Evolutionary conservation across 2,329 filamentous ascomycete species (phyloP), one percentile per base, ranked within the genome.

Genomic region (Alternaria infectoria): DNA sequence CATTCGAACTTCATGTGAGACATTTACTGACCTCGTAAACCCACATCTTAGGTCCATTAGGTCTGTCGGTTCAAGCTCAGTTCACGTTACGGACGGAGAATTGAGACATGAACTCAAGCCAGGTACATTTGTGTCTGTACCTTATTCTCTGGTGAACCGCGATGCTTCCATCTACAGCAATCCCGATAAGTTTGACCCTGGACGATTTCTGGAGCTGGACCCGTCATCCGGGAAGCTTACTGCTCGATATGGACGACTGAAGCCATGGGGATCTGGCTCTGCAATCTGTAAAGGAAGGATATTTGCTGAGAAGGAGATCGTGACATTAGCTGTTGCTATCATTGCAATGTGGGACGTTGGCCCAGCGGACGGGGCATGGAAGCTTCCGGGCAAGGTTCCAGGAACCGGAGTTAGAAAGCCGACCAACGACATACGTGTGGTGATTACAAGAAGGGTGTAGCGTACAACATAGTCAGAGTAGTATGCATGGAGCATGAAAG

Each of bases 341-440:
- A 70, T 89, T 19, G 79, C 82, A 6, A 81, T 87, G 69, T 89
- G 87, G 86, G 84, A 89, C 46, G 83, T 89, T 61, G 78, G 85
- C 59, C 81, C 85, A 0, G 80, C 60, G 11, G 30, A 32, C 8
- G 60, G 56, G 13, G 26, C 21, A 32, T 66, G 64, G 64, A 50
- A 58, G 28, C 47, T 66, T 25, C 64, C 64, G 15, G 52, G 28
- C 7, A 60, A 54, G 60, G n/a, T 28, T 44, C 64, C 64, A 0
- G 64, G 64, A 4, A 64, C 64, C 17, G 64, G 60, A 6, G 61
- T 66, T 2, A 60, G 36, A 40, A 40, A 40, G 36, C 36, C 36
- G 36, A 40, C 36, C 15, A 40, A 40, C n/a, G 36, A 40, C 2
- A 40, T 40, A 40, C 36, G 36, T 40, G 36, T 40, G 36, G 36